phyloP scores from a whole-genome alignment of 257 asterid genomes.

The Ballota nigra region DNA sequence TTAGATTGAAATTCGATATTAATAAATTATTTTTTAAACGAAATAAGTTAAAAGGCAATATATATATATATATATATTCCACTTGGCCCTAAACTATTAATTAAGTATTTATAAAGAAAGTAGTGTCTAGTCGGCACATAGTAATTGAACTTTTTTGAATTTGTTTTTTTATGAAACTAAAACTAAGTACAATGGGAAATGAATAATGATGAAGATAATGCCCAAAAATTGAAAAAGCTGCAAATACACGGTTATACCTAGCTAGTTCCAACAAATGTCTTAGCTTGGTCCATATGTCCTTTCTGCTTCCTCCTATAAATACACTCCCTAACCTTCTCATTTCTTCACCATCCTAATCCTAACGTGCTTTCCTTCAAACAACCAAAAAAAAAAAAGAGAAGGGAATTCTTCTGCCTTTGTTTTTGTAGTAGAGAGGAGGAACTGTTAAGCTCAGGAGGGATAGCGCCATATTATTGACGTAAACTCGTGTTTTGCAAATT shows the following conservation, averaged over 20 bases:
- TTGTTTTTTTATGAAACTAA: neutral
- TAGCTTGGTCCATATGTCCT: conserved; percentile 27
- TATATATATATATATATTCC: neutral
- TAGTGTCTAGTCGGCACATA: conserved; percentile 19
- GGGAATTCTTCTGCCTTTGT: neutral
- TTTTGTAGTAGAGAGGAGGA: conserved; percentile 35
- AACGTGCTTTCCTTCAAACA: neutral
- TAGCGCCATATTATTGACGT: conserved; percentile 52
- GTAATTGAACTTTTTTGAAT: neutral
- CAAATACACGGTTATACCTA: neutral
- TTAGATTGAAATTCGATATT: neutral
- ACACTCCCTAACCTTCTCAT: conserved; percentile 21
- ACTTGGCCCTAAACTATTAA: neutral
- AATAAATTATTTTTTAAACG: neutral
- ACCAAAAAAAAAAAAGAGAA: neutral
- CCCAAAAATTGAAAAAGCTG: conserved; percentile 1
- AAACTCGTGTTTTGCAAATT: neutral
- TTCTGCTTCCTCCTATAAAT: conserved; percentile 36
- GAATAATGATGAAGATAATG: conserved; percentile 8
- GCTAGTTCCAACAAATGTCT: conserved; percentile 25
- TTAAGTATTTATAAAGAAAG: conserved; percentile 8
- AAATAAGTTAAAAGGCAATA: neutral
- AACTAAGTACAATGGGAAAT: neutral
- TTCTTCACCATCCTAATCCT: conserved; percentile 23
- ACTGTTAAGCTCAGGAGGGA: conserved; percentile 96